Evolutionary conservation across 768 basidiomycete species (phyloP).

Genomic region (Paxillus rubicundulus): DNA sequence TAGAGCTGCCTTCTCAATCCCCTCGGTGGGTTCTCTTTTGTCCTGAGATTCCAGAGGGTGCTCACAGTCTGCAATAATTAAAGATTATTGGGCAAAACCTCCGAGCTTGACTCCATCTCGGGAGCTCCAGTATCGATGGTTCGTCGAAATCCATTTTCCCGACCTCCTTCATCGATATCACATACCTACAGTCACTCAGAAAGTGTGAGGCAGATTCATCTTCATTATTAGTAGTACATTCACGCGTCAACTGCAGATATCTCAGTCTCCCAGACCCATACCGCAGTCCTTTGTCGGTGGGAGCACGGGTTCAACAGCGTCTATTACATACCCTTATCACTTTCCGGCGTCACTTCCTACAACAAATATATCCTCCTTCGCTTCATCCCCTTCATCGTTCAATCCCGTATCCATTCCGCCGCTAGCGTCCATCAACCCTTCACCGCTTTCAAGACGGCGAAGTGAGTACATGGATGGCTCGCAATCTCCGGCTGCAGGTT

Average conservation of each 20-base stretch:
- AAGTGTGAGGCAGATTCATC: conserved; percentile 38
- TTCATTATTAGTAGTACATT: conserved; percentile 11
- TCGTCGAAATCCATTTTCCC: conserved; percentile 43
- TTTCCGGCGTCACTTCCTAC: conserved; percentile 37
- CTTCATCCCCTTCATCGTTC: conserved; percentile 38
- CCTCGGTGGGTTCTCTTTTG: conserved; percentile 16
- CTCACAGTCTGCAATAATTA: conserved; percentile 11
- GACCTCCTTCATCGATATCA: conserved; percentile 45
- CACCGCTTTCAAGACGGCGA: conserved; percentile 65
- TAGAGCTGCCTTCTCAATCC: conserved; percentile 13
- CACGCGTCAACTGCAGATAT: conserved; percentile 27
- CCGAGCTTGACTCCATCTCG: conserved; percentile 9
- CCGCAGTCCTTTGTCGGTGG: conserved; percentile 40
- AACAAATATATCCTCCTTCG: conserved; percentile 39
- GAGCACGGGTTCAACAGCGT: conserved; percentile 25
- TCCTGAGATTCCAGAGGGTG: background rate
- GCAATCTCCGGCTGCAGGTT: conserved; percentile 54
- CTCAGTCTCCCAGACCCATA: conserved; percentile 35
- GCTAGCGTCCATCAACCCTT: conserved; percentile 80
- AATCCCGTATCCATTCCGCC: conserved; percentile 63
- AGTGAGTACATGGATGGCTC: conserved; percentile 82
- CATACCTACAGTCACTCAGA: conserved; percentile 48
- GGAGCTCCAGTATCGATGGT: conserved; percentile 15
- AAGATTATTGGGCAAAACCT: conserved; percentile 16
- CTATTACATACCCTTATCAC: conserved; percentile 57